A percentile compares a stretch with the other conserved stretches of the same genome.
Evolutionary conservation across 345 rosid species (phyloP).

Genomic region (Moricandia moricandioides): DNA sequence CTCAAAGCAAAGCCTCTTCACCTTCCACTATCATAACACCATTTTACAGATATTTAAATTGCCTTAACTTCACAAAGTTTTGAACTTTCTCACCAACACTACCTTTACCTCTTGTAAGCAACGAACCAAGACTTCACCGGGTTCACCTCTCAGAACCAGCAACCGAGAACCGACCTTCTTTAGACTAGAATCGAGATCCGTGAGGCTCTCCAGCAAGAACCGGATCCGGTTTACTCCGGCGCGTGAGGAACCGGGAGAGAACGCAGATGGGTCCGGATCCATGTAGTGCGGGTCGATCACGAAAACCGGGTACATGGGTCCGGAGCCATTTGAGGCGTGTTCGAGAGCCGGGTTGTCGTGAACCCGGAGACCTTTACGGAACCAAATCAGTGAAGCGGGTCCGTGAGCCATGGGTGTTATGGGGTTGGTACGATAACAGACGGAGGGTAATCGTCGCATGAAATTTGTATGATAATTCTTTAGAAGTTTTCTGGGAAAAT

Average conservation of each 20-base stretch:
- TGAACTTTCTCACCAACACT: neutral
- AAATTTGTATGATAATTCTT: neutral
- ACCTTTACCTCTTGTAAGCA: conserved; percentile 68
- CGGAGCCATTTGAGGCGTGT: conserved; percentile 52
- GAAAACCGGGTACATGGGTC: conserved; percentile 66
- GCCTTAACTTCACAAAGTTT: neutral
- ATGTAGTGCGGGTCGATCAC: conserved; percentile 88
- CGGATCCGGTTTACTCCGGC: conserved; percentile 78
- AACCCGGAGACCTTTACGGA: conserved; percentile 84
- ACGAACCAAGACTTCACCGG: conserved; percentile 55
- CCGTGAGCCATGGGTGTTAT: conserved; percentile 40
- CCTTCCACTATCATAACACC: conserved; percentile 54
- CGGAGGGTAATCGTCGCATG: conserved; percentile 24
- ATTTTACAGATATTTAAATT: neutral
- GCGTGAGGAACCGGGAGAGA: conserved; percentile 67
- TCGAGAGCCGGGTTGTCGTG: conserved; percentile 93
- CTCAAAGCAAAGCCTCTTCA: conserved; percentile 77
- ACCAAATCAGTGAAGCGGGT: conserved; percentile 78
- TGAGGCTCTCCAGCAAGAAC: conserved; percentile 76
- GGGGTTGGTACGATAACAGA: conserved; percentile 23
- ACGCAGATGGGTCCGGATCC: conserved; percentile 64
- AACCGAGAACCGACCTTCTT: conserved; percentile 64
- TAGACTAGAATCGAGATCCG: conserved; percentile 59
- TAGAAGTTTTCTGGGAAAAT: neutral
- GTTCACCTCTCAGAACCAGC: conserved; percentile 64